Base-by-base conservation (phyloP, 2,329 filamentous ascomycete genomes). In the Tricladium varicosporioides region DNA sequence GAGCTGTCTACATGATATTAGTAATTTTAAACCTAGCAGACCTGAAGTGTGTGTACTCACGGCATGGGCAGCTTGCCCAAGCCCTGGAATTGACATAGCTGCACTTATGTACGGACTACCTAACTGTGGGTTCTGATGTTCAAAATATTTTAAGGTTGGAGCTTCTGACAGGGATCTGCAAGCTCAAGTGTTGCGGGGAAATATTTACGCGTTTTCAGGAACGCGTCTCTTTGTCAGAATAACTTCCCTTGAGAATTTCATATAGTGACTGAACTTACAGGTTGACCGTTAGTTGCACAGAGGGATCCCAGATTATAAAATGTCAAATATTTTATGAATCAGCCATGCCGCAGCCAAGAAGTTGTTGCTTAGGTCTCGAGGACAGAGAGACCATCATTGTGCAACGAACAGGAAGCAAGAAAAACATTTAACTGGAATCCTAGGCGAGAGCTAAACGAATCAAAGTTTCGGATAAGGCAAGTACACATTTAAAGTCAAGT, bases 71-170 rank as follows among this genome's bases (percentile, higher is more conserved):
- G 86, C 83, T 69, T 89, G 84, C 65, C 87, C 87, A 72, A 91
- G 75, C 67, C 87, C 87, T 65, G 87, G 87, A 70, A 91, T 87
- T 66, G 87, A 89, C 87, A 90, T 90, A 16, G 33, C 48, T 9
- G 3, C 40, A 14, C 13, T 43, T 3, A 9, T 43, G 15, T 43
- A 43, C 5, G 15, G 10, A 14, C 40, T 43, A 43, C 40, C 15
- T 43, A 5, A 11, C 16, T 44, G 50, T 13, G 18, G 19, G 90
- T 87, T 66, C 86, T 89, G 87, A 90, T 90, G n/a, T 14, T 44
- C 18, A 19, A 19, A 16, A 27, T 40, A 47, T 44, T 44, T 16
- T 49, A 44, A 42, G 46, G 40, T 45, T 50, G 13, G 4, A 19
- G 48, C 43, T 46, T 46, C 16, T 11, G 16, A 46, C 49, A 32